Conservation (phyloP, 2,329 filamentous ascomycete species). For the Colletotrichum sp. region DNA sequence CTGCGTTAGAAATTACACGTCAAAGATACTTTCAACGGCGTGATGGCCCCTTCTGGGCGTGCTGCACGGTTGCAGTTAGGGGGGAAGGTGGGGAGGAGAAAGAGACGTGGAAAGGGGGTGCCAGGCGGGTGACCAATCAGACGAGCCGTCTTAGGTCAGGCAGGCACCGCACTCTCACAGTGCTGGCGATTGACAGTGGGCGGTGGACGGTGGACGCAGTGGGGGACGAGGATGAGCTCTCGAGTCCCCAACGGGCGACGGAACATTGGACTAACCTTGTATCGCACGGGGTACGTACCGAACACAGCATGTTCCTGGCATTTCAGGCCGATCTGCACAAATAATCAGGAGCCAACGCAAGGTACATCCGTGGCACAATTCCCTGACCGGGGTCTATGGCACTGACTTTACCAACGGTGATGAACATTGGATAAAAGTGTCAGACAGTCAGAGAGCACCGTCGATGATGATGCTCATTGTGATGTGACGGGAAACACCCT, state of each 20-base stretch:
- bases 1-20: conserved; percentile 8
- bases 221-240: conserved; percentile 11
- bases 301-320: conserved; percentile 6
- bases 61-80: conserved; percentile 13
- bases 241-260: neutral
- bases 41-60: conserved; percentile 10
- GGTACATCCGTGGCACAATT: neutral
- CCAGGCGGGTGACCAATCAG: conserved; percentile 3
- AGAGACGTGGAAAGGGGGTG: neutral
- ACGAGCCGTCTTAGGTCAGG: conserved; percentile 7
- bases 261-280: neutral
- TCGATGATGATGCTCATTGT: neutral
- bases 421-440: neutral
- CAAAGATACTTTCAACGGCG: conserved; percentile 21
- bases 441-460: neutral
- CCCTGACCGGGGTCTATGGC: neutral
- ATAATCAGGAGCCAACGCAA: neutral
- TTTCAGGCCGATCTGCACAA: conserved; percentile 15
- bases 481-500: neutral
- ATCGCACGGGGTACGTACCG: neutral
- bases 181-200: neutral
- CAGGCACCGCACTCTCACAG: neutral
- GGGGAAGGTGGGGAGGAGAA: neutral
- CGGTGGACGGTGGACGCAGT: neutral
- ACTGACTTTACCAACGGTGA: neutral